Percentiles rank a stretch among this genome's conserved stretches.
Evolutionary conservation across 306 rosid genomes (phyloP).

Genomic region (Prinsepia uniflora): DNA sequence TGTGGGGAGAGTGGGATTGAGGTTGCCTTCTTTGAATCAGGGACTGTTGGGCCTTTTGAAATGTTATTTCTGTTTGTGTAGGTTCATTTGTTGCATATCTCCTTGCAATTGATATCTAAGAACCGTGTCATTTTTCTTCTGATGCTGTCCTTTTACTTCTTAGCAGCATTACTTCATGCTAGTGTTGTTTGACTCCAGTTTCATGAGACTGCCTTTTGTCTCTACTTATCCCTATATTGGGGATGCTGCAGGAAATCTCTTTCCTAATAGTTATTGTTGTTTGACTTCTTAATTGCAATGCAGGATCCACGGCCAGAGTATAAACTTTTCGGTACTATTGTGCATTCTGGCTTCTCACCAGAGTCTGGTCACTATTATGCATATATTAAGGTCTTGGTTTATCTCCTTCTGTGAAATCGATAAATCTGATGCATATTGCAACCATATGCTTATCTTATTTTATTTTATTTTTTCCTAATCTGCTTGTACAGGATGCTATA

Average conservation of each 20-base stretch:
- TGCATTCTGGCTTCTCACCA: constrained; percentile 93
- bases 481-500: constrained; percentile 66
- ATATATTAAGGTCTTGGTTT: constrained; percentile 68
- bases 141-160: not conserved
- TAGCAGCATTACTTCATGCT: not conserved
- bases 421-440: not conserved
- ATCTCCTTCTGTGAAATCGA: not conserved
- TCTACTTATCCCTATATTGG: not conserved
- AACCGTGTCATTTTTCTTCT: not conserved
- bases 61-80: not conserved
- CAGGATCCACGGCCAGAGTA: constrained; percentile 94
- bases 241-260: not conserved
- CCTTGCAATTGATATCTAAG: not conserved
- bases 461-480: constrained; percentile 9
- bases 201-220: not conserved
- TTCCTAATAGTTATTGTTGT: not conserved
- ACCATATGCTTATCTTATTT: constrained; percentile 13
- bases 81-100: not conserved
- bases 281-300: constrained; percentile 17
- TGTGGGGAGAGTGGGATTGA: too few relatives aligned
- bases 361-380: constrained; percentile 99
- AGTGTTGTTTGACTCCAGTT: not conserved
- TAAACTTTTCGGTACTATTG: constrained; percentile 94
- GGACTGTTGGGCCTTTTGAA: not conserved
- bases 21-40: too few relatives aligned